These are phyloP conservation scores for Solanum pennellii DNA, from an alignment of 257 asterid genomes.

Conservation along the genomic window DNA sequence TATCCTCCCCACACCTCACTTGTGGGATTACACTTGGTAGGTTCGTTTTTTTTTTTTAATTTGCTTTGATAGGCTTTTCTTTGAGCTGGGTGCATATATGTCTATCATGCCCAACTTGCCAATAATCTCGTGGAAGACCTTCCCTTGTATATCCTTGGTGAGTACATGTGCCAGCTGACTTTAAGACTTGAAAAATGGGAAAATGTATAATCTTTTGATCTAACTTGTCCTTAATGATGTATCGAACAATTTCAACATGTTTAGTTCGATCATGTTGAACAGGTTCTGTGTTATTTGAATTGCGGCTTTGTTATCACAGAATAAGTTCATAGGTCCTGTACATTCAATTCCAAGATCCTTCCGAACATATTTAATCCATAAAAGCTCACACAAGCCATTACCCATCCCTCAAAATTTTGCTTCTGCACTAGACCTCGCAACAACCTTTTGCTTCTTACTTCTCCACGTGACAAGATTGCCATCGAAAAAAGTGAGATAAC, in stretches of 20 bases:
- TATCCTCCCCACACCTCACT: neutral
- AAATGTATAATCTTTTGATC: neutral
- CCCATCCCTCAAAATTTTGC: neutral
- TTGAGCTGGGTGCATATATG: neutral
- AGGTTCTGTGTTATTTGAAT: neutral
- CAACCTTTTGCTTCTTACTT: neutral
- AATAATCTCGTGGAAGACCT: neutral
- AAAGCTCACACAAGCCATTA: neutral
- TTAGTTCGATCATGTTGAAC: neutral
- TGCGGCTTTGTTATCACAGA: too few species aligned
- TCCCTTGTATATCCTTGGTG: neutral
- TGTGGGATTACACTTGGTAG: neutral
- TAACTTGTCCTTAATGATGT: neutral
- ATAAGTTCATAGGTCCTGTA: neutral
- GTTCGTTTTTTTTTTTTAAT: too few species aligned
- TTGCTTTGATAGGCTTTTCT: too few species aligned
- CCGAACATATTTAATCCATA: too few species aligned
- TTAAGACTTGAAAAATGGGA: neutral
- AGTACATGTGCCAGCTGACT: neutral
- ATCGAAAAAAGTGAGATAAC: neutral
- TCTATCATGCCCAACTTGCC: neutral
- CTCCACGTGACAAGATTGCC: neutral
- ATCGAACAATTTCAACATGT: neutral
- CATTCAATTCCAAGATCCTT: neutral
- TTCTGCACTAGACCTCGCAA: neutral